These are phyloP conservation scores for Cladosporium austrohemisphaericum DNA, from an alignment of 2,329 filamentous ascomycete species.

Conservation along the genomic window DNA sequence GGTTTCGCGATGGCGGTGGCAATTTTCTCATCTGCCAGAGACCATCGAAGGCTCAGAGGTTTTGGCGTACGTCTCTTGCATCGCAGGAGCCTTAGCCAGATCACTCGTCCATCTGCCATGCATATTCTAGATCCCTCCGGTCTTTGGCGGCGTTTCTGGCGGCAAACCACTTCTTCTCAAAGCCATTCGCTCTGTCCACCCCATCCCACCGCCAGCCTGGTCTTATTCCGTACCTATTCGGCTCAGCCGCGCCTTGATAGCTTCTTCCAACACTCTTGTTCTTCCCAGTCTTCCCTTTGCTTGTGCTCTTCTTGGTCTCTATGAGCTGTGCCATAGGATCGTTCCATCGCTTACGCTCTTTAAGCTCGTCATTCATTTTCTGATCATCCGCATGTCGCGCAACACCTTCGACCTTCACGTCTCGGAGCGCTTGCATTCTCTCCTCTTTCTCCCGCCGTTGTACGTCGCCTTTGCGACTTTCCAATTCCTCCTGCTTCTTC, in stretches of 20 bases:
- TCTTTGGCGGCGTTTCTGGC: constrained; percentile 74
- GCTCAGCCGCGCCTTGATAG: constrained; percentile 75
- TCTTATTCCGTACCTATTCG: constrained; percentile 89
- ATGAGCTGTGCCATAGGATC: constrained; percentile 87
- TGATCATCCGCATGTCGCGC: constrained; percentile 79
- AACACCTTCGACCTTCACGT: constrained; percentile 77
- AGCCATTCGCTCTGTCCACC: constrained; percentile 88
- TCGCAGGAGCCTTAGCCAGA: no score
- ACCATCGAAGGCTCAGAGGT: background rate
- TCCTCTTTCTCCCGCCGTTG: constrained; percentile 66
- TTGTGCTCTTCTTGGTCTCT: constrained; percentile 49
- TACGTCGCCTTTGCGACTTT: constrained; percentile 78
- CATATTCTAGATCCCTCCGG: constrained; percentile 77
- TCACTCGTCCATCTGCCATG: constrained; percentile 93
- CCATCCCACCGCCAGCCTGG: constrained; percentile 96
- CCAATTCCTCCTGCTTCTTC: constrained; percentile 62
- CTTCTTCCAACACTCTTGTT: constrained; percentile 53
- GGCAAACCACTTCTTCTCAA: constrained; percentile 89
- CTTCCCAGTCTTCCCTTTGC: constrained; percentile 36
- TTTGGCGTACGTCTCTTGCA: no score
- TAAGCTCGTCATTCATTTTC: constrained; percentile 79
- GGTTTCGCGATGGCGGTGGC: no score
- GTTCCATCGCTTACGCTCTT: constrained; percentile 77
- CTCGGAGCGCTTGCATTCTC: constrained; percentile 65
- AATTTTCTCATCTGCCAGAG: background rate